A percentile compares a stretch with the other conserved stretches of the same genome.
These are phyloP conservation scores for Coniochaeta sp. DNA, from an alignment of 2,329 filamentous ascomycete genomes.

Conservation along the genomic window DNA sequence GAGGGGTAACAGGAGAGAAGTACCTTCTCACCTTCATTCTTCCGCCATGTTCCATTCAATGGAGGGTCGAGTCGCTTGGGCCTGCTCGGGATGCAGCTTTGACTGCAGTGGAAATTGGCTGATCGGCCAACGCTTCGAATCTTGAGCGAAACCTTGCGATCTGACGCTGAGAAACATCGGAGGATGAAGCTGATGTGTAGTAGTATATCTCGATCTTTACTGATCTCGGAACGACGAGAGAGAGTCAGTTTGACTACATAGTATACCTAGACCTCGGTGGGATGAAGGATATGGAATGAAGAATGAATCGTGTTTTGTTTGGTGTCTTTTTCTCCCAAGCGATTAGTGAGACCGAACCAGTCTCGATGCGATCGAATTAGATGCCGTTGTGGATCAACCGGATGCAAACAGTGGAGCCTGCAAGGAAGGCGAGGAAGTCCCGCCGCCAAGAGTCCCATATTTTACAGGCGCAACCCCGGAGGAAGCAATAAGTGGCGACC, in stretches of 20 bases:
- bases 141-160: no score
- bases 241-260: not conserved
- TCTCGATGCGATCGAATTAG: constrained; percentile 1
- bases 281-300: no score
- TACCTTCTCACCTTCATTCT: not conserved
- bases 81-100: not conserved
- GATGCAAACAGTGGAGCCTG: not conserved
- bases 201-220: no score
- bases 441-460: not conserved
- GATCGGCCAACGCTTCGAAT: not conserved
- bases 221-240: not conserved
- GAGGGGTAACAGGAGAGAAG: not conserved
- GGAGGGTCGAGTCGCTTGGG: not conserved
- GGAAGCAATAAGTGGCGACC: not conserved
- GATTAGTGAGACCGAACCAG: not conserved
- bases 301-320: no score
- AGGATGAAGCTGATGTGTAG: not conserved
- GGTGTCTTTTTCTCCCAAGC: no score
- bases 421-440: not conserved
- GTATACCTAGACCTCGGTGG: no score
- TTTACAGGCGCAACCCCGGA: not conserved
- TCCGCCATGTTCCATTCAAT: not conserved
- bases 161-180: no score
- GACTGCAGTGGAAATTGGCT: not conserved
- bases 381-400: not conserved